Evolutionary conservation across 257 asterid genomes (phyloP).

Genomic region (Coffea canephora): DNA sequence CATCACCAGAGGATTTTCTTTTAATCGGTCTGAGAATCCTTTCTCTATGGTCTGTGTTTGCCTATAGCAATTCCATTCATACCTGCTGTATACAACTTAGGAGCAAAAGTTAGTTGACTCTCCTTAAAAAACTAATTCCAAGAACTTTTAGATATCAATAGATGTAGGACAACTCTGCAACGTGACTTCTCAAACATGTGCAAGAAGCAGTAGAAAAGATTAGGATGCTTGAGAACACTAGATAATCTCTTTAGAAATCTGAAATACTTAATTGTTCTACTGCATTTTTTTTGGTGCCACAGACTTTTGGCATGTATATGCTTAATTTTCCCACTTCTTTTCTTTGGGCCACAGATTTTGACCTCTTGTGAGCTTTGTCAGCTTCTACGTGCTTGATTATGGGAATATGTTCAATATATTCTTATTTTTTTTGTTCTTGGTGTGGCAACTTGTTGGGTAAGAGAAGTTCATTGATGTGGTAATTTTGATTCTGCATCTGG

Average conservation of each 20-base stretch:
- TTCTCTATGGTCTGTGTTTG: background rate
- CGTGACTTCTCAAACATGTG: no score
- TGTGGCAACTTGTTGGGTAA: background rate
- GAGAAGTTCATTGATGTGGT: constrained; percentile 1
- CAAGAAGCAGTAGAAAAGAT: background rate
- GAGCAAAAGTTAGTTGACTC: background rate
- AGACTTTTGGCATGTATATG: background rate
- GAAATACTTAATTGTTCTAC: background rate
- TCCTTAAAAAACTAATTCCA: background rate
- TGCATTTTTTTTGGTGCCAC: no score
- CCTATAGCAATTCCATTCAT: background rate
- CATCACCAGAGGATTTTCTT: background rate
- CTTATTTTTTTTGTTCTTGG: background rate
- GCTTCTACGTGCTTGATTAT: background rate
- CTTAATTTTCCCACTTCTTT: background rate
- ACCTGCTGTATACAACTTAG: background rate
- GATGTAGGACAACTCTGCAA: background rate
- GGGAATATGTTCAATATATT: background rate
- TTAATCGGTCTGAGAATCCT: background rate
- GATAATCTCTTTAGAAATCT: background rate
- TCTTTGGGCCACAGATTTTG: background rate
- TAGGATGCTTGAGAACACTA: background rate
- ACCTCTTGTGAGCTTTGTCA: background rate
- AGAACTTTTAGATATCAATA: background rate
- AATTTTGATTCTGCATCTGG: background rate